These are phyloP conservation scores for Glomus cerebriforme DNA, from an alignment of 192 early-diverging fungal genomes.

Conservation along the genomic window DNA sequence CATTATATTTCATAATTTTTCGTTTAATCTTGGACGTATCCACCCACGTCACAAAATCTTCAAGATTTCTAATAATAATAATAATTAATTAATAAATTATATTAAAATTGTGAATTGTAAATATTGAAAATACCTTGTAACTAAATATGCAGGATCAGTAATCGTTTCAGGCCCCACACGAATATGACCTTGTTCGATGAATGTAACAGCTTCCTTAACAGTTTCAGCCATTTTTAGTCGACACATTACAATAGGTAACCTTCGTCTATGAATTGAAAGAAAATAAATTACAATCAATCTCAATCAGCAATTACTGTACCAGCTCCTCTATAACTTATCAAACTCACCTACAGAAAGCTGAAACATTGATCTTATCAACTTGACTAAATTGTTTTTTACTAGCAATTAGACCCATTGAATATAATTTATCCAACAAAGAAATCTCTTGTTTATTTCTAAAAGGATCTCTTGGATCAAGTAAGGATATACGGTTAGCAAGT, in stretches of 20 bases:
- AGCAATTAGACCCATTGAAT: conserved; percentile 81
- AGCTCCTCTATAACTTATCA: neutral
- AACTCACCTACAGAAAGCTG: conserved; percentile 74
- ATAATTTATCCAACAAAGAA: conserved; percentile 82
- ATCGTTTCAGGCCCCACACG: conserved; percentile 90
- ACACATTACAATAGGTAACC: conserved; percentile 91
- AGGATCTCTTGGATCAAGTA: conserved; percentile 85
- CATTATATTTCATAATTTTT: conserved; percentile 94
- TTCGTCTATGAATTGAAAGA: conserved; percentile 47
- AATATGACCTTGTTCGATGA: conserved; percentile 95
- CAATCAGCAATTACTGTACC: neutral
- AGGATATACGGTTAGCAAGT: conserved; percentile 80
- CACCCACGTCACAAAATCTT: conserved; percentile 98
- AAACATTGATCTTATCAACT: conserved; percentile 81
- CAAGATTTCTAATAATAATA: conserved; percentile 79
- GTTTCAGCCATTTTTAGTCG: conserved; percentile 95
- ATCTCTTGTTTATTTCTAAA: conserved; percentile 73
- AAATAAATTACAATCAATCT: neutral
- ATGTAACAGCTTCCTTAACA: conserved; percentile 85
- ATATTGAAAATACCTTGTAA: conserved; percentile 33
- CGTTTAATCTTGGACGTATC: conserved; percentile 97
- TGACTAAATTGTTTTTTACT: conserved; percentile 77
- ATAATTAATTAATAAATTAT: neutral
- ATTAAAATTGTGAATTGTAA: neutral
- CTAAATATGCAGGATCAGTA: conserved; percentile 80